These are phyloP conservation scores for Perilla frutescens DNA, from an alignment of 257 asterid genomes.

Conservation along the genomic window DNA sequence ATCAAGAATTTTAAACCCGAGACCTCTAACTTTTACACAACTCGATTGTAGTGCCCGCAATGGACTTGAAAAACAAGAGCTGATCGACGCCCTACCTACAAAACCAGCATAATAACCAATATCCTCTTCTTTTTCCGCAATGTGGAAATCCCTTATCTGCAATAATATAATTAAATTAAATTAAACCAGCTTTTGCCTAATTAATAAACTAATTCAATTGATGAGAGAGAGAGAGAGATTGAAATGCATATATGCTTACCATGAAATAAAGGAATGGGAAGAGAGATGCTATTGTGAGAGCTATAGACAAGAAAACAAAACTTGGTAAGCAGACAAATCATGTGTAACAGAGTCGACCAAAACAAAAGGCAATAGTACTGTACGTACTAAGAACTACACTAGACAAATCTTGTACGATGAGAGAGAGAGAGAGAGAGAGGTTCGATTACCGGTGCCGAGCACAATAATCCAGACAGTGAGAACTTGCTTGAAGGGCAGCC, in stretches of 20 bases:
- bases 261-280: slow-evolving; percentile 85
- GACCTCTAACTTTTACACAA: too few species aligned
- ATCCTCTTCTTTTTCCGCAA: slow-evolving; percentile 78
- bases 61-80: too few species aligned
- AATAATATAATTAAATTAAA: not conserved
- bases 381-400: too few species aligned
- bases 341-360: too few species aligned
- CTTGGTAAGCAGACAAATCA: not conserved
- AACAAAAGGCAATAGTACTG: too few species aligned
- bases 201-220: too few species aligned
- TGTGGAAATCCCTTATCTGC: slow-evolving; percentile 72
- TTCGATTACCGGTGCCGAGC: slow-evolving; percentile 48
- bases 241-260: slow-evolving; percentile 45
- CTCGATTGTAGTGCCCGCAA: too few species aligned
- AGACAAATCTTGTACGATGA: not conserved
- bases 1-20: too few species aligned
- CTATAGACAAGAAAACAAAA: slow-evolving; percentile 46
- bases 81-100: slow-evolving; percentile 49
- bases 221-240: too few species aligned
- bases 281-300: slow-evolving; percentile 75
- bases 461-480: slow-evolving; percentile 56
- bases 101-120: slow-evolving; percentile 79
- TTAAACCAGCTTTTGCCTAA: too few species aligned
- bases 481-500: slow-evolving; percentile 58
- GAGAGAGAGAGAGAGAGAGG: slow-evolving; percentile 6